Conservation (phyloP, 2,329 filamentous ascomycete genomes). For the Diplocarpon mali region DNA sequence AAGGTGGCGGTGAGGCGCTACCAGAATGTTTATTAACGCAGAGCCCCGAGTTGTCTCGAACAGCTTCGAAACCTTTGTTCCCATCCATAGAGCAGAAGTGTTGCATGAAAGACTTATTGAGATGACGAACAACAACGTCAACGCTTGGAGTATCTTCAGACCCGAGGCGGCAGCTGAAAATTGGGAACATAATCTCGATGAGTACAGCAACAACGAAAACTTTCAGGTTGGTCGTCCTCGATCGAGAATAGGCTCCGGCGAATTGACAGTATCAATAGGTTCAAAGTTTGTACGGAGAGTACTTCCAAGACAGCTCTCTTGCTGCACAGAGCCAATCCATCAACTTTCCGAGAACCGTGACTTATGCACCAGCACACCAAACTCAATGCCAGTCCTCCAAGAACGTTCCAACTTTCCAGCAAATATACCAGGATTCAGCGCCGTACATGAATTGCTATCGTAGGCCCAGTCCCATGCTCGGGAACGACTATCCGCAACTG, state of each 20-base stretch:
- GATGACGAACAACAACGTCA: conserved; percentile 24
- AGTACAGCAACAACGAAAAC: conserved; percentile 16
- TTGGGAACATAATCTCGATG: conserved; percentile 20
- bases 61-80: conserved; percentile 23
- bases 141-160: conserved; percentile 21
- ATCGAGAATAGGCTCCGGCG: background rate
- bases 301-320: conserved; percentile 14
- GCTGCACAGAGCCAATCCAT: background rate
- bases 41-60: conserved; percentile 22
- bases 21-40: conserved; percentile 25
- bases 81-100: conserved; percentile 13
- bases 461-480: conserved; percentile 15
- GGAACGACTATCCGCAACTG: conserved; percentile 17
- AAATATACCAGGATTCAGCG: conserved; percentile 9
- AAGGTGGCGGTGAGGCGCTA: conserved; percentile 22
- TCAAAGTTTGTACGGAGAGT: conserved; percentile 12
- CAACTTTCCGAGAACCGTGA: conserved; percentile 5
- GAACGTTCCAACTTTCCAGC: conserved; percentile 5
- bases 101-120: conserved; percentile 21
- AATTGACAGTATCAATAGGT: conserved; percentile 14
- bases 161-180: conserved; percentile 14
- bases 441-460: conserved; percentile 11
- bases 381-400: conserved; percentile 7
- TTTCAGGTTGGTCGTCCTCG: conserved; percentile 3
- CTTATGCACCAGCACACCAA: conserved; percentile 10